Conservation (phyloP, 140 eudicot species). For the Bidens hawaiensis region DNA sequence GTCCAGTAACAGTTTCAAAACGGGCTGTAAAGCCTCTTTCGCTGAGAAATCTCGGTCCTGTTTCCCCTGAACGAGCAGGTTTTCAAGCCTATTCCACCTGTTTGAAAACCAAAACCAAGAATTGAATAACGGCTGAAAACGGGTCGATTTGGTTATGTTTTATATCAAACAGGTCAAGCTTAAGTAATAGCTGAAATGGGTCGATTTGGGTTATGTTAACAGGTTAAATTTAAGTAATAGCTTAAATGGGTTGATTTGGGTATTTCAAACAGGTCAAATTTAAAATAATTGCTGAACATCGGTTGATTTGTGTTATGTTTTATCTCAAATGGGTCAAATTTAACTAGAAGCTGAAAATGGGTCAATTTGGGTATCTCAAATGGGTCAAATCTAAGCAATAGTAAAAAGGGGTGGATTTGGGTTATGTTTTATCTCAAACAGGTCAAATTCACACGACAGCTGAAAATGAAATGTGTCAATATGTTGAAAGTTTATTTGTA, state of each 20-base stretch:
- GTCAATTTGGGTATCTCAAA: too few species aligned
- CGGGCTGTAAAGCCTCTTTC: constrained; percentile 94
- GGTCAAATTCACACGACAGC: background rate
- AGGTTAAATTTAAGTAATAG: too few species aligned
- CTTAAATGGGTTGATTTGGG: too few species aligned
- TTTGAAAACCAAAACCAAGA: constrained; percentile 11
- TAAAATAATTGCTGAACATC: too few species aligned
- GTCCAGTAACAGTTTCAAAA: constrained; percentile 74
- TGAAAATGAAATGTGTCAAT: background rate
- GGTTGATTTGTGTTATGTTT: too few species aligned
- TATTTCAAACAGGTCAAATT: too few species aligned
- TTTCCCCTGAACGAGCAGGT: constrained; percentile 85
- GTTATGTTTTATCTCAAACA: constrained; percentile 6
- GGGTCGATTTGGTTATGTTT: background rate
- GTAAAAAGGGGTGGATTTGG: too few species aligned
- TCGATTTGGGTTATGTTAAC: too few species aligned
- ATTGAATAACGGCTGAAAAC: background rate
- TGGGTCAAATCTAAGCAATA: too few species aligned
- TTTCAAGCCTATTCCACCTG: constrained; percentile 99
- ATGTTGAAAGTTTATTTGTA: background rate
- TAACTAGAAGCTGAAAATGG: too few species aligned
- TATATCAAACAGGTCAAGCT: background rate
- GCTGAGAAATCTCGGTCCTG: constrained; percentile 81
- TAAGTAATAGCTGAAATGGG: background rate
- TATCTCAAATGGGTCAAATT: too few species aligned